These are phyloP conservation scores for Hypomyces rosellus DNA, from an alignment of 2,329 filamentous ascomycete genomes.

Conservation along the genomic window DNA sequence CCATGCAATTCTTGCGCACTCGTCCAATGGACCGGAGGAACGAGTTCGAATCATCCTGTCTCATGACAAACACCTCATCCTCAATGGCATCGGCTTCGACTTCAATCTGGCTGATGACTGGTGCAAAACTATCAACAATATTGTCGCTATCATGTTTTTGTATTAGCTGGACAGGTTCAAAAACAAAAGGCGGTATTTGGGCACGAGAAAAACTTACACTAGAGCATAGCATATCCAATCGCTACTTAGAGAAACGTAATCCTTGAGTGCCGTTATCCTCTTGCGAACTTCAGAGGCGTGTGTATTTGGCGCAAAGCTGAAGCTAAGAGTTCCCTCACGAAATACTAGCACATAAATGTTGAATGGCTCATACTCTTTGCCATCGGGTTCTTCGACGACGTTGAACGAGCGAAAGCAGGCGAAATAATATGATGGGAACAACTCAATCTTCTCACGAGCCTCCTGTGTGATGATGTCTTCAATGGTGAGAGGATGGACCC, in stretches of 20 bases:
- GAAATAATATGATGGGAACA: conserved; percentile 97
- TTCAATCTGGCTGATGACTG: conserved; percentile 82
- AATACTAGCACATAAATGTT: conserved; percentile 97
- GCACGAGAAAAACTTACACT: conserved; percentile 55
- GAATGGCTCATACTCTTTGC: conserved; percentile 84
- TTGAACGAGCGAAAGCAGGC: conserved; percentile 94
- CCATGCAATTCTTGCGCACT: conserved; percentile 91
- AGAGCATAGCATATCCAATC: conserved; percentile 99
- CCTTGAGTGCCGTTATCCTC: conserved; percentile 85
- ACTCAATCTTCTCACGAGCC: conserved; percentile 94
- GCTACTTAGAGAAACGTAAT: conserved; percentile 88
- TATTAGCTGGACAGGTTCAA: conserved; percentile 17
- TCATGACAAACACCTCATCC: conserved; percentile 88
- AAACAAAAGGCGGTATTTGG: no score
- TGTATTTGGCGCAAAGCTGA: conserved; percentile 82
- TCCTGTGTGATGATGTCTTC: conserved; percentile 96
- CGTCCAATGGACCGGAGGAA: conserved; percentile 86
- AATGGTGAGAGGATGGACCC: conserved; percentile 88
- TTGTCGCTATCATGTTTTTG: conserved; percentile 51
- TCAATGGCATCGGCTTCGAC: conserved; percentile 87
- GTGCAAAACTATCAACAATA: conserved; percentile 93
- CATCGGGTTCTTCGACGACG: conserved; percentile 67
- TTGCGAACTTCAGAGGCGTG: conserved; percentile 86
- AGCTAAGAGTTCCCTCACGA: conserved; percentile 88
- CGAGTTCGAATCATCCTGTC: conserved; percentile 78